Evolutionary conservation across 768 basidiomycete species (phyloP), one percentile per base, ranked within the genome.

Genomic region (Podaxis sp.): DNA sequence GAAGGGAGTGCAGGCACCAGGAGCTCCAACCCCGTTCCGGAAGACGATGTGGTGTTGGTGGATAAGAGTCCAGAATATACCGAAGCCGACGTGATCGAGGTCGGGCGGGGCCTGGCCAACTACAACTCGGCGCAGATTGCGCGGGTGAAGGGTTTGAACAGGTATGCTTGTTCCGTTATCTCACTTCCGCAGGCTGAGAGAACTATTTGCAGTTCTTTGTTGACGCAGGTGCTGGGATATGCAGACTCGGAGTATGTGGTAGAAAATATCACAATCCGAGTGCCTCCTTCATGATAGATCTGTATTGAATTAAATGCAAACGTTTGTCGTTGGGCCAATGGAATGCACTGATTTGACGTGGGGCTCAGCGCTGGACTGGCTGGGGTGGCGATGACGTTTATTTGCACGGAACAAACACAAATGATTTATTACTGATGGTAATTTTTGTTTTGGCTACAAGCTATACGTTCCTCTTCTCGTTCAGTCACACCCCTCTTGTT

Each of bases 241-340:
- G 92, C 92, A 13, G 97, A 99, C 71, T 92, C 93, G 28, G 97
- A 99, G 73, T 92, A 99, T 76, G 95, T 99, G 53, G 96, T 96
- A 5, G 97, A 99, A 71, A 93, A 95, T 70, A 88, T 97, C 69
- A 94, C 92, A 2, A 90, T 96, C 57, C 82, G 89, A 58, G 72
- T 85, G 46, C 79, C 82, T 11, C 83, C 86, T 59, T 62, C 40
- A 22, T 63, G 54, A 63, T 63, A 63, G 22, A 52, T 54, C 44
- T 59, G 57, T 52, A 59, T 46, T 48, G 28, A 52, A 38, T 60
- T 36, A 61, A 63, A 22, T 56, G 61, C 30, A 22, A 24, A 38
- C 52, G 58, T 49, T 57, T 60, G 49, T 59, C 36, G 52, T 64
- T 63, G 42, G 52, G 61, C 63, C 52, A 52, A 64, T 51, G 28